Evolutionary conservation across 1,284 basidiomycete genomes (phyloP).

Genomic region (Marasmius tenuissimus): DNA sequence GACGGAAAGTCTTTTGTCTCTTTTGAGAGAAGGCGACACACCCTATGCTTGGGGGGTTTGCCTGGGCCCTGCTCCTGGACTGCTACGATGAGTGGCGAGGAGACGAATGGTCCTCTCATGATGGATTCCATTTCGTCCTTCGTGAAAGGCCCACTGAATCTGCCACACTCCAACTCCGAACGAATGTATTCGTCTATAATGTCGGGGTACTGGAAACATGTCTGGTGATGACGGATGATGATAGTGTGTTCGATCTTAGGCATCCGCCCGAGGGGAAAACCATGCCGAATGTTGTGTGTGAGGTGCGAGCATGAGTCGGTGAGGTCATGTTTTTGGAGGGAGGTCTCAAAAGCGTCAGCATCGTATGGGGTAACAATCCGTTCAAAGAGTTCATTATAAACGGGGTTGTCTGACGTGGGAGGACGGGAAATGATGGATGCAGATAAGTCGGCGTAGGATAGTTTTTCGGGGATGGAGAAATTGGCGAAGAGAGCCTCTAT

Average conservation of each 20-base stretch:
- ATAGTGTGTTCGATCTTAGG: slow-evolving; percentile 4
- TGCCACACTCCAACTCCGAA: background rate
- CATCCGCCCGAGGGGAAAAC: slow-evolving; percentile 17
- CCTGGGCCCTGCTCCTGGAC: slow-evolving; percentile 17
- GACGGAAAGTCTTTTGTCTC: slow-evolving; percentile 12
- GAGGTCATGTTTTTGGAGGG: no score
- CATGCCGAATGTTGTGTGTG: slow-evolving; percentile 10
- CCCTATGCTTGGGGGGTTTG: slow-evolving; percentile 18
- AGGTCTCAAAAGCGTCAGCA: no score
- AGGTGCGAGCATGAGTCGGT: slow-evolving; percentile 27
- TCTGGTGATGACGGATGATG: slow-evolving; percentile 11
- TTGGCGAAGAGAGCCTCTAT: no score
- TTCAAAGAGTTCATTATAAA: no score
- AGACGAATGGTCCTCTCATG: slow-evolving; percentile 19
- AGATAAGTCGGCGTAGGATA: no score
- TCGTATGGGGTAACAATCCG: no score
- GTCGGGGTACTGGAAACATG: background rate
- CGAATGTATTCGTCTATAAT: slow-evolving; percentile 2
- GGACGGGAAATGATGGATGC: no score
- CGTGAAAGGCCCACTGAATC: slow-evolving; percentile 5
- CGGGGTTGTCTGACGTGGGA: no score
- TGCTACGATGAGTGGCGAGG: slow-evolving; percentile 14
- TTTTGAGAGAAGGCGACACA: slow-evolving; percentile 25
- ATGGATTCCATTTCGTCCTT: slow-evolving; percentile 15
- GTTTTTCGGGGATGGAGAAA: no score